phyloP scores from a whole-genome alignment of 805 yeast genomes.

The Danielia oregonensis region DNA sequence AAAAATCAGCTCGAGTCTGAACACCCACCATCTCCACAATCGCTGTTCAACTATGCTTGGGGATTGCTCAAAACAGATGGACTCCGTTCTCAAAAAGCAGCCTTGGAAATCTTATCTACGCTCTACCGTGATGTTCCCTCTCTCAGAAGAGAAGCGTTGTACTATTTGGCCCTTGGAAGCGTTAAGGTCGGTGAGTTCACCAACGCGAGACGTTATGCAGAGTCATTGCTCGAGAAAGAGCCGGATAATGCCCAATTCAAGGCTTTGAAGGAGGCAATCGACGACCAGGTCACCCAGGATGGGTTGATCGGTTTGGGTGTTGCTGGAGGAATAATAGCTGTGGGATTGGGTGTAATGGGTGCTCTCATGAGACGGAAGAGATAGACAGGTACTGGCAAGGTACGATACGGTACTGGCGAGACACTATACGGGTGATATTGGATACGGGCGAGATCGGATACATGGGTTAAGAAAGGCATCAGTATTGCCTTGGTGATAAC shows the following conservation, averaged over 20 bases:
- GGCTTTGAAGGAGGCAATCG: constrained; percentile 69
- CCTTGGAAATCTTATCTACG: constrained; percentile 69
- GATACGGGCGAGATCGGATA: too few species aligned
- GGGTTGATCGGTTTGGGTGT: constrained; percentile 87
- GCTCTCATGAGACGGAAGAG: constrained; percentile 36
- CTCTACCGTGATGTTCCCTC: constrained; percentile 73
- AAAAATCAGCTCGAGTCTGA: constrained; percentile 77
- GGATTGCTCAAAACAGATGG: constrained; percentile 75
- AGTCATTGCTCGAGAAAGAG: constrained; percentile 70
- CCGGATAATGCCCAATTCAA: constrained; percentile 81
- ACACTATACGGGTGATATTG: too few species aligned
- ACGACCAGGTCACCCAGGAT: constrained; percentile 79
- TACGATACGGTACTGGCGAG: too few species aligned
- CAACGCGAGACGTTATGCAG: constrained; percentile 82
- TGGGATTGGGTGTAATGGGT: constrained; percentile 64
- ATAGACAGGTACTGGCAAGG: too few species aligned
- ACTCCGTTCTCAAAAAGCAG: constrained; percentile 66
- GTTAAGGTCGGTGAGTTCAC: constrained; percentile 84
- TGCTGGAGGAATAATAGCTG: constrained; percentile 80
- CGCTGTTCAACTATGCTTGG: constrained; percentile 95
- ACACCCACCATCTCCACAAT: constrained; percentile 79
- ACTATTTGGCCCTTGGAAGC: constrained; percentile 83
- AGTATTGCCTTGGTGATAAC: too few species aligned
- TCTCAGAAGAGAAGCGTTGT: constrained; percentile 84
- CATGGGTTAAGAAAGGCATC: too few species aligned